Evolutionary conservation across 1,139 yeast genomes (phyloP), one percentile per base, ranked within the genome.

Genomic region (Candida sanyaensis): DNA sequence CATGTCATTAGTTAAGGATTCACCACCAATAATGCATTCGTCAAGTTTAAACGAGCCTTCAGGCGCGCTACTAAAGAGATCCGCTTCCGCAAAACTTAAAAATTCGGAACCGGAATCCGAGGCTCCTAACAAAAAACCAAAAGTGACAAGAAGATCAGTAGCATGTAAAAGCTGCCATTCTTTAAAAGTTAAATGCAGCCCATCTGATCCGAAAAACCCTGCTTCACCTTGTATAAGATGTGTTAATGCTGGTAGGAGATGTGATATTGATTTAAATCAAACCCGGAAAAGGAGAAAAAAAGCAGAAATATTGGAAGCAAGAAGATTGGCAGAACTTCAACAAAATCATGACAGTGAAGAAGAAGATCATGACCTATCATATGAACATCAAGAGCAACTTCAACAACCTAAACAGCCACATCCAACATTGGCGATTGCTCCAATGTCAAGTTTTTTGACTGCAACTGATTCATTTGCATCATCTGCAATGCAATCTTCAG

Each of bases 91-190:
- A 11, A 32, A 24, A 31, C 31, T 26, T 6, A n/a, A 33, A n/a
- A 34, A 28, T 10, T 12, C 12, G 17, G 28, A n/a, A 7, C 24
- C 39, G 8, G 41, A 37, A 3, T n/a, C 37, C 10, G 39, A 41
- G 6, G 33, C 17, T 17, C 24, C 38, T 23, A 21, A 13, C 13
- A 41, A 43, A 33, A 54, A 55, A 41, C 42, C 53, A 5, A 62
- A 61, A 45, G 50, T 55, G 5, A 55, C 63, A 3, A 56, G 75
- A 51, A 57, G 76, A 47, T 56, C 73, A 6, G 75, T 69, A 37
- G 96, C 96, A 1, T 90, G 97, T 64, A 85, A 84, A 48, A 78
- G 85, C 47, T 90, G 97, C 62, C 96, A 90, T 59, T 64, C 87
- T 1, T 73, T 89, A 44, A 90, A 90, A 59, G 96, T 89, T 32